A percentile compares a stretch with the other conserved stretches of the same genome.
Conservation (phyloP, 202 grass and related monocot genomes). For the Carex arenaria region DNA sequence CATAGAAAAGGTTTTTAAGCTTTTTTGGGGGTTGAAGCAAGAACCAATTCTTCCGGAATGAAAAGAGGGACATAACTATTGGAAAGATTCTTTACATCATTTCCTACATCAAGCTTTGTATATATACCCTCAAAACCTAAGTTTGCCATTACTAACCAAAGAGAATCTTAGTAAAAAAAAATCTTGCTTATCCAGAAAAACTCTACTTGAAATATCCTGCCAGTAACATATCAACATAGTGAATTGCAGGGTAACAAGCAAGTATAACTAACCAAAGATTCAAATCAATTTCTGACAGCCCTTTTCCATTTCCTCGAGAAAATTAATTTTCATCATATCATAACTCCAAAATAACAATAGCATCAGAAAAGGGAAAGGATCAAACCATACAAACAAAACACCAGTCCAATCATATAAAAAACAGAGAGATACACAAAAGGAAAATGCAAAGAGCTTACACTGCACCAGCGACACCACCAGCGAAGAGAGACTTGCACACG, state of each 20-base stretch:
- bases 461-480: constrained; percentile 89
- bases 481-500: constrained; percentile 84
- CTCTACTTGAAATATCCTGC: background rate
- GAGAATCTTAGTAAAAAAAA: background rate
- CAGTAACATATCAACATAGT: background rate
- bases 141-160: background rate
- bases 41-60: background rate
- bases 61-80: background rate
- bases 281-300: background rate
- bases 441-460: constrained; percentile 45
- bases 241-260: background rate
- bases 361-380: background rate
- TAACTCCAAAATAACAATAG: background rate
- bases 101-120: background rate
- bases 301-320: background rate
- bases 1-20: background rate
- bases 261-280: background rate
- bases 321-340: background rate
- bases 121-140: background rate
- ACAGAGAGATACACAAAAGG: background rate
- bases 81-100: background rate
- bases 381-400: background rate
- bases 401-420: background rate
- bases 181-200: background rate
- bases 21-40: background rate